Percentiles rank a stretch among this genome's conserved stretches.
Conservation (phyloP, 805 yeast genomes). For the Teunomyces barrocoloradensis region DNA sequence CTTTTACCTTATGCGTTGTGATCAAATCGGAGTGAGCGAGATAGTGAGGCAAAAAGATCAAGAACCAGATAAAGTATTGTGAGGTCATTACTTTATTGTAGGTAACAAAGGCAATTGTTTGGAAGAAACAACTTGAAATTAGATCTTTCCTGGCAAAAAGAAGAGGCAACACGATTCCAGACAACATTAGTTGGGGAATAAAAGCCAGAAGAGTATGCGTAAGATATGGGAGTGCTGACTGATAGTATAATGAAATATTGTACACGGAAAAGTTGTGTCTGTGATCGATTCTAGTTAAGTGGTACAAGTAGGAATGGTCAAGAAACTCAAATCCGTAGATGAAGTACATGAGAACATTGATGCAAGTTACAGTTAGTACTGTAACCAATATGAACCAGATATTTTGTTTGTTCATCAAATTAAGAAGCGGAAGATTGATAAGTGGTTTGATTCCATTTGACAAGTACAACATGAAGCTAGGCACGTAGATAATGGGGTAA, state of each 20-base stretch:
- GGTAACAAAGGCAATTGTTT: slow-evolving; percentile 44
- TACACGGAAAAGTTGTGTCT: slow-evolving; percentile 93
- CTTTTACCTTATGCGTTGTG: slow-evolving; percentile 26
- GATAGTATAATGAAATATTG: slow-evolving; percentile 67
- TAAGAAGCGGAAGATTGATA: slow-evolving; percentile 24
- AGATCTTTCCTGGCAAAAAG: slow-evolving; percentile 30
- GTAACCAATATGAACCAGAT: slow-evolving; percentile 32
- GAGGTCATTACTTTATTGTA: slow-evolving; percentile 73
- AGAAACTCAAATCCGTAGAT: slow-evolving; percentile 75
- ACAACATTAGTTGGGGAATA: slow-evolving; percentile 71
- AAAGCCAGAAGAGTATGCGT: slow-evolving; percentile 49
- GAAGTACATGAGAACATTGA: slow-evolving; percentile 61
- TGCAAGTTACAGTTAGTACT: slow-evolving; percentile 38
- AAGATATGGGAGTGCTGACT: slow-evolving; percentile 36
- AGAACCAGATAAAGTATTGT: slow-evolving; percentile 94
- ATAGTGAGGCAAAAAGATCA: slow-evolving; percentile 78
- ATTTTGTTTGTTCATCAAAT: slow-evolving; percentile 39
- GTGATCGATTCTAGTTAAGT: slow-evolving; percentile 80
- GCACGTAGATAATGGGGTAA: slow-evolving; percentile 86
- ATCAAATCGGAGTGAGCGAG: slow-evolving; percentile 45
- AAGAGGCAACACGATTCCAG: slow-evolving; percentile 59
- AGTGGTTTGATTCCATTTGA: slow-evolving; percentile 20
- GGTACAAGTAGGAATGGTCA: slow-evolving; percentile 78
- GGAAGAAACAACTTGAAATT: slow-evolving; percentile 35
- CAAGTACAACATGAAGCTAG: slow-evolving; percentile 57